Percentiles rank a stretch among this genome's conserved stretches.
Evolutionary conservation across 306 rosid species (phyloP).

Genomic region (Crotalaria pallida): DNA sequence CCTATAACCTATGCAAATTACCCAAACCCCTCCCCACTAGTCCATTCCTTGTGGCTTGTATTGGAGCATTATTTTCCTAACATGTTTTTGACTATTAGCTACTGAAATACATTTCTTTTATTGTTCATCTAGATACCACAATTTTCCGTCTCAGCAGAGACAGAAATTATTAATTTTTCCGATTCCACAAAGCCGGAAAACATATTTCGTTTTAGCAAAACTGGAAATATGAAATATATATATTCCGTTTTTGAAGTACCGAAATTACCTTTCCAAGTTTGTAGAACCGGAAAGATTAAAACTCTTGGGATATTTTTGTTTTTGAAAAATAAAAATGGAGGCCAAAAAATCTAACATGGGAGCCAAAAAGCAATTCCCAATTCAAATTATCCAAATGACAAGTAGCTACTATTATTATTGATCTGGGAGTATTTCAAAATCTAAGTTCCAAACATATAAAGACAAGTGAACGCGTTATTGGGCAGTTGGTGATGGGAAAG

Average conservation of each 20-base stretch:
- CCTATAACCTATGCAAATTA: not conserved
- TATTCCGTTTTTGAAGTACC: too few species aligned
- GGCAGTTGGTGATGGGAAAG: conserved; percentile 17
- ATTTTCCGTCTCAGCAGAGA: too few species aligned
- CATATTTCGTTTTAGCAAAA: too few species aligned
- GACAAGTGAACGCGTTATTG: conserved; percentile 18
- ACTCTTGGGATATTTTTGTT: too few species aligned
- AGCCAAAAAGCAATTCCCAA: too few species aligned
- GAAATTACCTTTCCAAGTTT: too few species aligned
- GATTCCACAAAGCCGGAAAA: too few species aligned
- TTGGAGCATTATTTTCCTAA: not conserved
- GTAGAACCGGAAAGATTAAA: too few species aligned
- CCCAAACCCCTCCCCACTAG: not conserved
- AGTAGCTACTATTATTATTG: not conserved
- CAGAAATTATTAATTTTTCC: too few species aligned
- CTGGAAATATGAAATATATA: too few species aligned
- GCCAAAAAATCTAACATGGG: too few species aligned
- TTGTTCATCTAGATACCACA: not conserved
- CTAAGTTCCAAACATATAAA: not conserved
- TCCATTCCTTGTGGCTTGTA: not conserved
- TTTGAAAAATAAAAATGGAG: too few species aligned
- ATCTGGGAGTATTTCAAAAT: not conserved
- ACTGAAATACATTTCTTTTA: not conserved
- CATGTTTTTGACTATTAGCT: conserved; percentile 2
- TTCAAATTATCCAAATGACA: not conserved